These are phyloP conservation scores for Phlyctochytrium planicorne DNA, from an alignment of 192 early-diverging fungal genomes.

Conservation along the genomic window DNA sequence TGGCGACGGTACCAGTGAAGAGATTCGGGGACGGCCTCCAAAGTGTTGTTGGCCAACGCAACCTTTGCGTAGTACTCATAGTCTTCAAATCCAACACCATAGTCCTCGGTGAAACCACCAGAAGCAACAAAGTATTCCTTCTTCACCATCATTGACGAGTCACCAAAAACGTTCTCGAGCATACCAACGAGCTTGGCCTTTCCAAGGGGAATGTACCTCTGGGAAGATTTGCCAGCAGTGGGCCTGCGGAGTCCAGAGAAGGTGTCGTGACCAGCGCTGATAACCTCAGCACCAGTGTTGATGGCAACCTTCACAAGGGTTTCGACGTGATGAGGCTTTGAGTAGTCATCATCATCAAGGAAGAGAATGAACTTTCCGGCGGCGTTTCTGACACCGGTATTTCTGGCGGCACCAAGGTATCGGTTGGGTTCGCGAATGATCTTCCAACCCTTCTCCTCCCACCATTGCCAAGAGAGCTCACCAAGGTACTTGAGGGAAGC, in stretches of 20 bases:
- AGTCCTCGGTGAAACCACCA: slow-evolving; percentile 45
- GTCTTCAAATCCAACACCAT: slow-evolving; percentile 44
- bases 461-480: slow-evolving; percentile 41
- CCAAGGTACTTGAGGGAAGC: slow-evolving; percentile 28
- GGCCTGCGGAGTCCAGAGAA: slow-evolving; percentile 29
- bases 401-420: slow-evolving; percentile 44
- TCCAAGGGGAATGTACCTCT: slow-evolving; percentile 38
- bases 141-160: slow-evolving; percentile 38
- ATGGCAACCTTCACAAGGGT: slow-evolving; percentile 41
- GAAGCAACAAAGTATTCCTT: slow-evolving; percentile 32
- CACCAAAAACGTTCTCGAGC: slow-evolving; percentile 47
- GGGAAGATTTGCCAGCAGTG: slow-evolving; percentile 14
- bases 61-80: slow-evolving; percentile 46
- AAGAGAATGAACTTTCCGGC: slow-evolving; percentile 38
- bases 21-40: slow-evolving; percentile 39
- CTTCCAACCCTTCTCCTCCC: slow-evolving; percentile 39
- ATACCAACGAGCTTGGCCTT: slow-evolving; percentile 32
- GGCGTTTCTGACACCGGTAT: slow-evolving; percentile 37
- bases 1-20: slow-evolving; percentile 41
- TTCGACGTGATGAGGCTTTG: slow-evolving; percentile 41
- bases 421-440: slow-evolving; percentile 38
- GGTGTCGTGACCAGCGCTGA: slow-evolving; percentile 43
- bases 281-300: slow-evolving; percentile 40
- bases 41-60: slow-evolving; percentile 16
- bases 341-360: slow-evolving; percentile 44